Base-by-base conservation (phyloP, 768 basidiomycete species). In the Tulasnella calospora region DNA sequence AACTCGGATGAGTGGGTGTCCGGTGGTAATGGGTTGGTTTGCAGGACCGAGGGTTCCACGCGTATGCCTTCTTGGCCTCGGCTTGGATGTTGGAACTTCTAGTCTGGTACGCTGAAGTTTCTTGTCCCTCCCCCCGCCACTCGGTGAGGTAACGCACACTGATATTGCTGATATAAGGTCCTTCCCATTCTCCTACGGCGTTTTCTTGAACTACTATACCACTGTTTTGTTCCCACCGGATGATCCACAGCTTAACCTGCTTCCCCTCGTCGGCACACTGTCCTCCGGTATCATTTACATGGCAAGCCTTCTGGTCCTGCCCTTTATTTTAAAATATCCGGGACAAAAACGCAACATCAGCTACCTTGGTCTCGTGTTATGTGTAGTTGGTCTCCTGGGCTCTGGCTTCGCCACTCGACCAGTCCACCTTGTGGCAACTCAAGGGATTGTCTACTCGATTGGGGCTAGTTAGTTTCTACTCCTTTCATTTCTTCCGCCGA, bases 281-380 rank as follows among this genome's bases (percentile, higher is more conserved):
- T 78, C 77, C 17, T 78, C 77, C 21, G 77, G 77, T 10, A 71
- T 78, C 35, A 71, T 78, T 44, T 78, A 78, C 21, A 78, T 78
- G 27, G 69, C 46, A 30, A 78, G 77, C 33, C 77, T 78, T 23
- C 44, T 78, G 5, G 77, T 78, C 12, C 77, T 78, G 3, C 77
- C 77, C 9, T 44, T 78, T 46, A 38, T 78, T 35, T 40, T 78
- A 23, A 67, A 41, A n/a, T 78, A 71, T 55, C 77, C 77, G 7
- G 71, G 67, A 33, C 69, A 78, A 17, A 78, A 78, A 38, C 38
- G 77, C 10, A 47, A 23, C 27, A 71, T 78, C 38, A 78, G 77
- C 40, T 15, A 72, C 9, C 35, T 71, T 57, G 77, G 77, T 27
- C 44, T 78, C 4, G 17, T 78, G 3, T 23, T 78, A 30, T 78